These are phyloP conservation scores for Iris macrosiphon DNA, from an alignment of 106 monocot genomes.

Conservation along the genomic window DNA sequence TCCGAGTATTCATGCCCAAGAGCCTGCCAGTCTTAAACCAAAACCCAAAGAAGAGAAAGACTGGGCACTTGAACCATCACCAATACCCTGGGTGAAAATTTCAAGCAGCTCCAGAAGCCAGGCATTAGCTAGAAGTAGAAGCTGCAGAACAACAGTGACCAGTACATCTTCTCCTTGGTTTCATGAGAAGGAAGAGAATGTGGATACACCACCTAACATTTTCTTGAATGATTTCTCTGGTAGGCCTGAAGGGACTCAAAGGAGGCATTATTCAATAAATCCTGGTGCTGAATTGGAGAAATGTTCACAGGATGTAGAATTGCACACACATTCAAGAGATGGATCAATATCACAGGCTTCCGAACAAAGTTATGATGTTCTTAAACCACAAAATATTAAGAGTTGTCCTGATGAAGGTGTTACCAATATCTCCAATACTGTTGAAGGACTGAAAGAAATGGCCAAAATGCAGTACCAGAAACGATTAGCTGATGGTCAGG, in stretches of 20 bases:
- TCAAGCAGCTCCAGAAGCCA: slow-evolving; percentile 14
- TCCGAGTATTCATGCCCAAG: slow-evolving; percentile 5
- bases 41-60: too few species aligned
- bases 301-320: too few species aligned
- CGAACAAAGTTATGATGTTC: slow-evolving; percentile 16
- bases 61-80: slow-evolving; percentile 3
- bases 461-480: slow-evolving; percentile 31
- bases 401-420: slow-evolving; percentile 21
- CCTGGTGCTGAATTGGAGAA: slow-evolving; percentile 27
- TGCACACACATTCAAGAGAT: slow-evolving; percentile 22
- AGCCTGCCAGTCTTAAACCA: too few species aligned
- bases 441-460: slow-evolving; percentile 31
- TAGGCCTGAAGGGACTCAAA: slow-evolving; percentile 33
- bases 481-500: slow-evolving; percentile 22
- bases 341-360: slow-evolving; percentile 28
- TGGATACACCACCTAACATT: slow-evolving; percentile 55
- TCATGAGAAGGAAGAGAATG: slow-evolving; percentile 20
- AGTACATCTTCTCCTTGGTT: slow-evolving; percentile 35
- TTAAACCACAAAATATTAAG: slow-evolving; percentile 10
- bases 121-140: slow-evolving; percentile 55
- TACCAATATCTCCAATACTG: slow-evolving; percentile 20
- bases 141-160: slow-evolving; percentile 40
- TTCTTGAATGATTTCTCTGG: slow-evolving; percentile 44
- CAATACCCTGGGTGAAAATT: slow-evolving; percentile 10
- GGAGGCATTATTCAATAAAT: slow-evolving; percentile 18